Evolutionary conservation across 305 asterid genomes (phyloP).

Genomic region (Solanum aculeatissimum): DNA sequence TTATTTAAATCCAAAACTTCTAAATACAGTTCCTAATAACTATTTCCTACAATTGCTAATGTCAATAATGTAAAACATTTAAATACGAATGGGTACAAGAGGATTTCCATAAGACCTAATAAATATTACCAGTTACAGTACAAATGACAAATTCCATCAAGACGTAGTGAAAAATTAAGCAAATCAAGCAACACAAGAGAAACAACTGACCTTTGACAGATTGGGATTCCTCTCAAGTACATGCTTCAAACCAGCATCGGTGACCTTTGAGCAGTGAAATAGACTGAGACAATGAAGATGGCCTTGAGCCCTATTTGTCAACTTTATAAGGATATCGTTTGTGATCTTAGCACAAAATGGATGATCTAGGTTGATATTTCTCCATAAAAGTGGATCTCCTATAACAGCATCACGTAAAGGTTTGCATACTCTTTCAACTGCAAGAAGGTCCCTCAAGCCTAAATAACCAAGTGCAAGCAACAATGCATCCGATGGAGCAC

Average conservation of each 20-base stretch:
- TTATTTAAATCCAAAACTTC: background rate
- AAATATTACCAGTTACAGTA: background rate
- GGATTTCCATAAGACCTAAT: background rate
- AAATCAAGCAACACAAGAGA: background rate
- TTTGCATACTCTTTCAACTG: conserved; percentile 9
- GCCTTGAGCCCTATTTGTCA: conserved; percentile 11
- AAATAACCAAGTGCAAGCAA: conserved; percentile 2
- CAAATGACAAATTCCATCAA: background rate
- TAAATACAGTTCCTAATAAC: background rate
- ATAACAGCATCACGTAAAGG: conserved; percentile 1
- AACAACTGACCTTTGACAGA: conserved; percentile 6
- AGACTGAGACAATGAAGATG: conserved; percentile 1
- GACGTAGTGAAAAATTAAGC: background rate
- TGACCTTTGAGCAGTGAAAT: conserved; percentile 4
- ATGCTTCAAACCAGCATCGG: conserved; percentile 4
- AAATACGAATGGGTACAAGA: background rate
- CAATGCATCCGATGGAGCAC: background rate
- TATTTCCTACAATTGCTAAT: background rate
- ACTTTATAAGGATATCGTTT: conserved; percentile 8
- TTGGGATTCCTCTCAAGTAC: conserved; percentile 4
- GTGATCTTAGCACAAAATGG: conserved; percentile 2
- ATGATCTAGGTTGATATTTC: background rate
- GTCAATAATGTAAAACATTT: background rate
- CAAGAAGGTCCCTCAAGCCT: conserved; percentile 2
- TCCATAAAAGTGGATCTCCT: conserved; percentile 12